Conservation (phyloP, 2,329 filamentous ascomycete genomes). For the Xylaria hypoxylon region DNA sequence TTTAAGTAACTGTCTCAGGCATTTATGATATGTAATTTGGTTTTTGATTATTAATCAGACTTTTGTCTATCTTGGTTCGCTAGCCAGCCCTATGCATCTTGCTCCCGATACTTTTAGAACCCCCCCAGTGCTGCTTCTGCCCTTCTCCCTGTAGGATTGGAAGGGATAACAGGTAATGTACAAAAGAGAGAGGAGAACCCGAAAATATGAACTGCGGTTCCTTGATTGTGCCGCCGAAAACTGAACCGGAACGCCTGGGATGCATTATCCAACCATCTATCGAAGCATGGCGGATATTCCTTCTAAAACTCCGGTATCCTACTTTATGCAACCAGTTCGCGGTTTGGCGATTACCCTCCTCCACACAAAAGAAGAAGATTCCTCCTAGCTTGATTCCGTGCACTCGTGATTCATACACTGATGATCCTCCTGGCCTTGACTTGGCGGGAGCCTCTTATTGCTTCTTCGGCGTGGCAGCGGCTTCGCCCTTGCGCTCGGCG, state of each 20-base stretch:
- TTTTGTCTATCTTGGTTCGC: conserved; percentile 28
- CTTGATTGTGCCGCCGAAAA: conserved; percentile 3
- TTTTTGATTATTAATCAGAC: not conserved
- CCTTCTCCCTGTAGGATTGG: conserved; percentile 14
- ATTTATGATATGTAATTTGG: conserved; percentile 1
- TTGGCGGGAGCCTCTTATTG: conserved; percentile 20
- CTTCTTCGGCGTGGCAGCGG: conserved; percentile 28
- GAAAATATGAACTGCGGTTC: not conserved
- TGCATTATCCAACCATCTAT: conserved; percentile 16
- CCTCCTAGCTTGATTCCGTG: too few species aligned
- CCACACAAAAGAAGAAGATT: too few species aligned
- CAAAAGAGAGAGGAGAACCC: conserved; percentile 24
- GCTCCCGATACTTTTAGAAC: not conserved
- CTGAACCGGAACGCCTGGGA: conserved; percentile 28
- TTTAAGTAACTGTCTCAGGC: not conserved
- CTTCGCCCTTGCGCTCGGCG: conserved; percentile 56
- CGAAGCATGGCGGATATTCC: conserved; percentile 2
- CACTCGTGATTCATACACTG: too few species aligned
- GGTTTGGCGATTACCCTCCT: too few species aligned
- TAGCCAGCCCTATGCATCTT: conserved; percentile 8
- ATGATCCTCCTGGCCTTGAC: too few species aligned
- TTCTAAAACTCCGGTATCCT: too few species aligned
- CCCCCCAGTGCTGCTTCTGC: not conserved
- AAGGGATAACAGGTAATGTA: conserved; percentile 4
- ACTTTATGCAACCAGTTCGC: too few species aligned